These are phyloP conservation scores for Phytopythium montanum DNA, from an alignment of 352 stramenopile species.

Conservation along the genomic window DNA sequence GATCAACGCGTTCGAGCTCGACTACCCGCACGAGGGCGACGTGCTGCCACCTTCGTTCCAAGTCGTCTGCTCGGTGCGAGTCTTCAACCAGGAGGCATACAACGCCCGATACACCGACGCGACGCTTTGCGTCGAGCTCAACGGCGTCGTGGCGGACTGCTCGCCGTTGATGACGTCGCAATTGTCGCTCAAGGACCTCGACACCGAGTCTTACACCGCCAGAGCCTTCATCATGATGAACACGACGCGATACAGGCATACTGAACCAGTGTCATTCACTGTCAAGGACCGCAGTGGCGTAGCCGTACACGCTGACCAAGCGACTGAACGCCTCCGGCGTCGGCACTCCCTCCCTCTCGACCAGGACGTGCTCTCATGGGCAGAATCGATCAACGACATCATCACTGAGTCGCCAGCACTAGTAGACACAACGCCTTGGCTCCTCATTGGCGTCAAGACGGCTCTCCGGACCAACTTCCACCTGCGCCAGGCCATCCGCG, in stretches of 20 bases:
- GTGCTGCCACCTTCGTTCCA: neutral
- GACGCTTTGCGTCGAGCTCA: constrained; percentile 23
- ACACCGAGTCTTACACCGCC: constrained; percentile 11
- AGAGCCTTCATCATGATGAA: constrained; percentile 10
- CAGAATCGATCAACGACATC: neutral
- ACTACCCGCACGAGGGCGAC: neutral
- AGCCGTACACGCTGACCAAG: neutral
- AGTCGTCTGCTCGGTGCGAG: neutral
- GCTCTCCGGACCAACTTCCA: constrained; percentile 26
- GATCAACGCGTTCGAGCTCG: neutral
- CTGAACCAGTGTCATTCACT: neutral
- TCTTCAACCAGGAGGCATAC: constrained; percentile 2
- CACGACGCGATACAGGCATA: neutral
- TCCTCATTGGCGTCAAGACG: constrained; percentile 55
- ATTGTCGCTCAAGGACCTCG: constrained; percentile 8
- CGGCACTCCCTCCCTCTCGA: constrained; percentile 18
- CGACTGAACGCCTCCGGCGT: constrained; percentile 3
- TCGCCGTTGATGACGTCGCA: constrained; percentile 5
- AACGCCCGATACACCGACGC: constrained; percentile 10
- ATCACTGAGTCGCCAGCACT: neutral
- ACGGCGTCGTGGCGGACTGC: constrained; percentile 18
- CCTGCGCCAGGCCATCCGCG: constrained; percentile 28
- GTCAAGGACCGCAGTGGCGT: neutral
- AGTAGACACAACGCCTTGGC: neutral
- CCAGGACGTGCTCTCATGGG: constrained; percentile 14